These are phyloP conservation scores for Globisporangium yorkense DNA, from an alignment of 352 stramenopile genomes.

Conservation along the genomic window DNA sequence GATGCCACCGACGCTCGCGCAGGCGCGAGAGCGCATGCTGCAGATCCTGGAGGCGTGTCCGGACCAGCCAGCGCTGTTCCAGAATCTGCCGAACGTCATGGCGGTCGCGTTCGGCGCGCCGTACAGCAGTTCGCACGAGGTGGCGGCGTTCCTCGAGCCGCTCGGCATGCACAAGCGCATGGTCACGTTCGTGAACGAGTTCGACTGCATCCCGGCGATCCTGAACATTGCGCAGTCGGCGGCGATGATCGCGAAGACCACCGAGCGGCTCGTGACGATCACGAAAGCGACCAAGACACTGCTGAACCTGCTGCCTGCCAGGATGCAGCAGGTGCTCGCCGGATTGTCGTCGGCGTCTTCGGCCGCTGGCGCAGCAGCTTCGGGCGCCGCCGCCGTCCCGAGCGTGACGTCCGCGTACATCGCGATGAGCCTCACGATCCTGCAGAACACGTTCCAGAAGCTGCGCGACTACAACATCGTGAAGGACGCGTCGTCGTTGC, in stretches of 20 bases:
- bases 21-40: constrained; percentile 4
- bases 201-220: constrained; percentile 83
- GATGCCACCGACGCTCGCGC: background rate
- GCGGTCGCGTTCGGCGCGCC: constrained; percentile 75
- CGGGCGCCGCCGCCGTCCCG: constrained; percentile 3
- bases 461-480: constrained; percentile 74
- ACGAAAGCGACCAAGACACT: constrained; percentile 74
- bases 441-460: constrained; percentile 79
- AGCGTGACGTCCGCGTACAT: constrained; percentile 66
- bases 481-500: constrained; percentile 60
- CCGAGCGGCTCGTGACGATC: constrained; percentile 72
- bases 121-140: constrained; percentile 49
- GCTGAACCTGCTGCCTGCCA: constrained; percentile 60
- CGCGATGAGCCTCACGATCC: constrained; percentile 69
- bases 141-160: constrained; percentile 39
- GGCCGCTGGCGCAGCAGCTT: background rate
- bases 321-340: constrained; percentile 68
- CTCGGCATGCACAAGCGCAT: constrained; percentile 47
- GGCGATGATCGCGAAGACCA: constrained; percentile 72
- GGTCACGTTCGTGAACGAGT: constrained; percentile 82
- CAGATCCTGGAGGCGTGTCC: constrained; percentile 16
- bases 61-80: constrained; percentile 16
- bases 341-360: constrained; percentile 18
- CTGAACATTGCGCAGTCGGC: constrained; percentile 77
- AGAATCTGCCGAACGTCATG: constrained; percentile 43